These are phyloP conservation scores for Sclerotinia trifoliorum DNA, from an alignment of 2,329 filamentous ascomycete genomes.

Conservation along the genomic window DNA sequence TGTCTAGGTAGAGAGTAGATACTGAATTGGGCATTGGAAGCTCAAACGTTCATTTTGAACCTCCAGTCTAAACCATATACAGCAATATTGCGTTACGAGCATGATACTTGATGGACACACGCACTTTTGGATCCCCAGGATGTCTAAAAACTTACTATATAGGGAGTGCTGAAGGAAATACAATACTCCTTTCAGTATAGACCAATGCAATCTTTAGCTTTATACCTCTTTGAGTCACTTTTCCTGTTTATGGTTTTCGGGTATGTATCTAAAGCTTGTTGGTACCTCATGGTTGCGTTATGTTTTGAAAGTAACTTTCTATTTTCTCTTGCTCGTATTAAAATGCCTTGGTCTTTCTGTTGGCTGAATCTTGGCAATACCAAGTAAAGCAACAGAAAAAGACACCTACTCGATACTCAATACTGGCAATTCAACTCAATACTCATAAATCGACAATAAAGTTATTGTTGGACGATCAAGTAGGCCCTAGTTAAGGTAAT, in stretches of 20 bases:
- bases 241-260: not conserved
- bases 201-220: too few species aligned
- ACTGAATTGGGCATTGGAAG: not conserved
- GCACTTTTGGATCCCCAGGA: not conserved
- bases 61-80: not conserved
- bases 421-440: too few species aligned
- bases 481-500: not conserved
- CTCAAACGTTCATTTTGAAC: not conserved
- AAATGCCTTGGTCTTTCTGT: conserved; percentile 1
- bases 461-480: too few species aligned
- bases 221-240: not conserved
- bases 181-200: not conserved
- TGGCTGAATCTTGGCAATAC: conserved; percentile 15
- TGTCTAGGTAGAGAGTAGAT: not conserved
- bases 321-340: not conserved
- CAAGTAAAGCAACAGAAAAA: not conserved
- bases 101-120: not conserved
- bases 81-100: conserved; percentile 5
- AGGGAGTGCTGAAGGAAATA: not conserved
- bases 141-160: not conserved
- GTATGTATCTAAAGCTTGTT: conserved; percentile 7
- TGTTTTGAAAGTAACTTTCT: not conserved
- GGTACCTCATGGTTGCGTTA: not conserved
- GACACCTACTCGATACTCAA: too few species aligned
- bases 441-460: too few species aligned